Evolutionary conservation across 306 rosid genomes (phyloP).

Genomic region (Castanea mollissima): DNA sequence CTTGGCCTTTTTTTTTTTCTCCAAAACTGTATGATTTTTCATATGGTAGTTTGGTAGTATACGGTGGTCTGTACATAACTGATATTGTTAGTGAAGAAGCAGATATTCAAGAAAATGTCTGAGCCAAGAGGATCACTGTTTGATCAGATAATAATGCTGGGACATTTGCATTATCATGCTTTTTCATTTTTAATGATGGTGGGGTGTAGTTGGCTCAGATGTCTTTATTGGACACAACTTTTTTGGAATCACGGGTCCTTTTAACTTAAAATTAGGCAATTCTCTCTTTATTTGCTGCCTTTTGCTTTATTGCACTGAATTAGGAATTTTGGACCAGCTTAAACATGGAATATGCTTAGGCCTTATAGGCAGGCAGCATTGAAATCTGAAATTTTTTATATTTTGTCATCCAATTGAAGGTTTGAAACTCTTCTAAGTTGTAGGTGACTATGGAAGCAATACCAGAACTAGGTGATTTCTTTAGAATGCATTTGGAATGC

Average conservation of each 20-base stretch:
- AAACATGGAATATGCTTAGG: not conserved
- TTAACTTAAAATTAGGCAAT: constrained; percentile 8
- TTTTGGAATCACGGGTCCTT: constrained; percentile 19
- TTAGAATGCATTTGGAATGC: not conserved
- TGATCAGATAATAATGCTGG: constrained; percentile 10
- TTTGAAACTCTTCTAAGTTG: not conserved
- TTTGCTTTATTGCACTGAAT: not conserved
- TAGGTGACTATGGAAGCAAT: not conserved
- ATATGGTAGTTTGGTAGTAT: not conserved
- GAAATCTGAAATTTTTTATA: too few relatives aligned
- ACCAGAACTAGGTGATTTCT: not conserved
- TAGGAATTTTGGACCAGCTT: not conserved
- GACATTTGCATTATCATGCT: constrained; percentile 30
- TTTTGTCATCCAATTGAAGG: not conserved
- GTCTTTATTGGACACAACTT: constrained; percentile 24
- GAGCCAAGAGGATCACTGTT: constrained; percentile 6
- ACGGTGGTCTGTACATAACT: constrained; percentile 8
- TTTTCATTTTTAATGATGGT: constrained; percentile 32
- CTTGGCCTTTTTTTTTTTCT: not conserved
- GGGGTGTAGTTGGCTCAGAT: constrained; percentile 21
- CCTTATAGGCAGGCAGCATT: too few relatives aligned
- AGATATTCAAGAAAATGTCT: not conserved
- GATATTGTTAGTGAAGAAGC: constrained; percentile 12
- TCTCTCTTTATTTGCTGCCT: not conserved
- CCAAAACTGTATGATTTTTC: not conserved